These are phyloP conservation scores for Trichoderma harzianum DNA, from an alignment of 2,329 filamentous ascomycete genomes.

Conservation along the genomic window DNA sequence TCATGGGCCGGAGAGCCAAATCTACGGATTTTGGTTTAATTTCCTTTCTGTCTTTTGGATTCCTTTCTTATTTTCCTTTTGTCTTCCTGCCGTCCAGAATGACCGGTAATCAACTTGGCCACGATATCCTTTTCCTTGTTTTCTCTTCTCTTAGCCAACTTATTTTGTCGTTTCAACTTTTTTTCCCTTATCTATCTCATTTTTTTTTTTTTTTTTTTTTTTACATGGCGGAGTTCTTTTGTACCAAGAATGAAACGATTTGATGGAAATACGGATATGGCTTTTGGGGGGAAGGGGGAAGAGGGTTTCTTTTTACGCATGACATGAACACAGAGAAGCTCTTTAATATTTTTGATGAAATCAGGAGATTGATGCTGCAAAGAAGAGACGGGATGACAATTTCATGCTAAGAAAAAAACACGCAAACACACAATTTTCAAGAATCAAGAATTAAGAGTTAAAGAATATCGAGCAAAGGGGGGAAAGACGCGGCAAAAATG, in stretches of 20 bases:
- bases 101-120: background rate
- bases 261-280: constrained; percentile 3
- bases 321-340: background rate
- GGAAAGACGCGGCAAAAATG: background rate
- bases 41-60: background rate
- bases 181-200: background rate
- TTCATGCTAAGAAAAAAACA: constrained; percentile 12
- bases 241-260: constrained; percentile 6
- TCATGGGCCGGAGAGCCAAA: background rate
- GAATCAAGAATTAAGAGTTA: background rate
- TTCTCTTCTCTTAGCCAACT: background rate
- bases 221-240: constrained; percentile 3
- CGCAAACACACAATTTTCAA: background rate
- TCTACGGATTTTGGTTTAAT: background rate
- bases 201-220: background rate
- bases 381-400: background rate
- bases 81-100: background rate
- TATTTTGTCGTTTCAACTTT: background rate
- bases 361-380: background rate
- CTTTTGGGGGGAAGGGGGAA: background rate
- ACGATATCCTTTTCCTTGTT: background rate
- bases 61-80: background rate
- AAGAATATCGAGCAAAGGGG: background rate
- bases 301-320: background rate
- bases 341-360: constrained; percentile 6